Evolutionary conservation across 768 basidiomycete genomes (phyloP), one percentile per base, ranked within the genome.

Genomic region (Boletus vinaceobasis): DNA sequence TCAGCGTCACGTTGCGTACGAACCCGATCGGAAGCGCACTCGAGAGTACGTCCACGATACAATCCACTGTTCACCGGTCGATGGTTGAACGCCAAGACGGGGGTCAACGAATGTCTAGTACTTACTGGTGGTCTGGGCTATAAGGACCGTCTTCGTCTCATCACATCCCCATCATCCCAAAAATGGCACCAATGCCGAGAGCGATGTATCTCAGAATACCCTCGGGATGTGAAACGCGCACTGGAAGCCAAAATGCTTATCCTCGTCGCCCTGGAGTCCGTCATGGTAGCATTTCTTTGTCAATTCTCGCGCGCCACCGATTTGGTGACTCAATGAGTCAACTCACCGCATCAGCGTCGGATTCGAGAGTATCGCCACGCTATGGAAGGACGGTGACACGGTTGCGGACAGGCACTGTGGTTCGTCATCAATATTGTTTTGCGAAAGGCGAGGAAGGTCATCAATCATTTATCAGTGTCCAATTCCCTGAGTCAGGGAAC

Each of bases 211-310:
- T n/a, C n/a, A n/a, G n/a, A n/a, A n/a, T n/a, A n/a, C n/a, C n/a
- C n/a, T n/a, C n/a, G n/a, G n/a, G n/a, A n/a, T n/a, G n/a, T n/a
- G n/a, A n/a, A n/a, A n/a, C n/a, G n/a, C n/a, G n/a, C n/a, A n/a
- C n/a, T n/a, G 8, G 62, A 62, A 4, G 47, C 27, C 38, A 71
- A 47, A 17, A 69, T 58, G 19, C 68, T 69, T 39, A 69, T 52
- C 17, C 69, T 62, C 4, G 56, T 43, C 2, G 61, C 27, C 69
- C 69, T 69, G 32, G 15, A n/a, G 11, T 43, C 17, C 37, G 14
- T 33, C 43, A 21, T 48, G 13, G 11, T 39, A 26, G 39, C 4
- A 6, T 29, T 14, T 19, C 44, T 3, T 45, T 27, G 19, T 59
- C 46, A 59, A 32, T 23, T 36, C 23, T 7, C 2, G 29, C 14